These are phyloP conservation scores for Syncephalastrum racemosum DNA, from an alignment of 371 early-diverging fungal species.

Conservation along the genomic window DNA sequence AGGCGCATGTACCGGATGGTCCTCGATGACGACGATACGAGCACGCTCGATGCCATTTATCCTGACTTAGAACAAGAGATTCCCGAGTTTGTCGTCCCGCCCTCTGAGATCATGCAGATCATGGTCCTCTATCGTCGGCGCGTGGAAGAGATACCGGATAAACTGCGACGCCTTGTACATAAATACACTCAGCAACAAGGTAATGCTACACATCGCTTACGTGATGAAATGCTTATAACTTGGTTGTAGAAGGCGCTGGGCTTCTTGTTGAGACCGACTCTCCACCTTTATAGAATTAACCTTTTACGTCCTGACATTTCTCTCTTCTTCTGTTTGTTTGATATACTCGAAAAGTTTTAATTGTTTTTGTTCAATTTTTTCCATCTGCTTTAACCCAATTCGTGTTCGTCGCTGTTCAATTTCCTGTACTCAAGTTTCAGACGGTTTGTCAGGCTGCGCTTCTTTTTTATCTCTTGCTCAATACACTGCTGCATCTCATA, in stretches of 20 bases:
- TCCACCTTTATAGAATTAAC: neutral
- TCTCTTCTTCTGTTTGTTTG: too few species aligned
- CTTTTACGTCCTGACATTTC: too few species aligned
- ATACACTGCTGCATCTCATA: too few species aligned
- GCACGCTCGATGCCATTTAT: conserved; percentile 26
- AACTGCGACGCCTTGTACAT: conserved; percentile 13
- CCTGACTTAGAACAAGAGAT: conserved; percentile 25
- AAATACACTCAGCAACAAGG: conserved; percentile 1
- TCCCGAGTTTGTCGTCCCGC: conserved; percentile 40
- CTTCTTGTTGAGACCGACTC: too few species aligned
- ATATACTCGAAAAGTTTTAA: too few species aligned
- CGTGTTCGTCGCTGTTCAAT: too few species aligned
- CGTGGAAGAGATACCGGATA: conserved; percentile 15
- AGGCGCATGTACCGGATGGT: conserved; percentile 52
- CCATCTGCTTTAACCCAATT: too few species aligned
- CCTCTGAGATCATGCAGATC: conserved; percentile 45
- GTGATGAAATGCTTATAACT: neutral
- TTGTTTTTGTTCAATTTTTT: too few species aligned
- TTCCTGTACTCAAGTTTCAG: too few species aligned
- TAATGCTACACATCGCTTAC: too few species aligned
- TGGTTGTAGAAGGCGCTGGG: neutral
- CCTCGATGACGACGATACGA: conserved; percentile 26
- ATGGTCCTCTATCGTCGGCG: conserved; percentile 36
- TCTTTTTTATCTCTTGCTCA: too few species aligned
- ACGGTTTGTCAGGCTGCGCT: too few species aligned